phyloP scores from a whole-genome alignment of 352 stramenopile species.

The Detonula confervacea region DNA sequence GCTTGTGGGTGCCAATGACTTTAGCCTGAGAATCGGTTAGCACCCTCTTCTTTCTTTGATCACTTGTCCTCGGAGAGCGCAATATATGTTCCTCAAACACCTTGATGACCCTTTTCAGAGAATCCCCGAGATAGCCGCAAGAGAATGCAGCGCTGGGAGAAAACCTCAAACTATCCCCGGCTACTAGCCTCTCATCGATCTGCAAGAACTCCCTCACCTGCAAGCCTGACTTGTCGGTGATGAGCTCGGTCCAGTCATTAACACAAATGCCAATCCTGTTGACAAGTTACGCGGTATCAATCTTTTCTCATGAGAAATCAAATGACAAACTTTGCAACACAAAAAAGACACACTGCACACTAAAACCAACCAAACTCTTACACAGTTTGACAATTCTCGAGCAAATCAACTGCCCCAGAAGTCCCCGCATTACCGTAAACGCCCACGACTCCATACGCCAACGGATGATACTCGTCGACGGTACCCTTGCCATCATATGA shows the following conservation, averaged over 20 bases:
- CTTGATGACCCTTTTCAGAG: not conserved
- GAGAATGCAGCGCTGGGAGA: not conserved
- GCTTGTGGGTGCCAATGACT: not conserved
- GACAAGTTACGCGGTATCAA: too few relatives aligned
- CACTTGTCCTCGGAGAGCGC: too few relatives aligned
- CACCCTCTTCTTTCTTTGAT: too few relatives aligned
- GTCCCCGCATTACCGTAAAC: conserved; percentile 62
- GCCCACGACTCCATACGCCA: conserved; percentile 55
- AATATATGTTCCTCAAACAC: conserved; percentile 9
- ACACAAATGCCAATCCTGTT: conserved; percentile 51
- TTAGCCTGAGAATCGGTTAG: too few relatives aligned
- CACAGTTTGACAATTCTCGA: conserved; percentile 46
- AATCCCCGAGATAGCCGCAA: conserved; percentile 6
- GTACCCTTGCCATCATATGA: conserved; percentile 55
- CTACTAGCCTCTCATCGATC: conserved; percentile 5
- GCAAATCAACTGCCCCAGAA: conserved; percentile 26
- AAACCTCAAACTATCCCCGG: conserved; percentile 4
- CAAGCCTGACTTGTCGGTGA: conserved; percentile 7
- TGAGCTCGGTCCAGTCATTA: conserved; percentile 2
- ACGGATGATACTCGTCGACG: conserved; percentile 47
- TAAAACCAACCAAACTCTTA: too few relatives aligned
- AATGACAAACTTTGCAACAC: too few relatives aligned
- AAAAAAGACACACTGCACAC: too few relatives aligned
- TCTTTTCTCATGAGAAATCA: too few relatives aligned
- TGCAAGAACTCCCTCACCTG: conserved; percentile 14